phyloP scores from a whole-genome alignment of 2,329 filamentous ascomycete genomes.

The Zelopaecilomyces penicillatus region DNA sequence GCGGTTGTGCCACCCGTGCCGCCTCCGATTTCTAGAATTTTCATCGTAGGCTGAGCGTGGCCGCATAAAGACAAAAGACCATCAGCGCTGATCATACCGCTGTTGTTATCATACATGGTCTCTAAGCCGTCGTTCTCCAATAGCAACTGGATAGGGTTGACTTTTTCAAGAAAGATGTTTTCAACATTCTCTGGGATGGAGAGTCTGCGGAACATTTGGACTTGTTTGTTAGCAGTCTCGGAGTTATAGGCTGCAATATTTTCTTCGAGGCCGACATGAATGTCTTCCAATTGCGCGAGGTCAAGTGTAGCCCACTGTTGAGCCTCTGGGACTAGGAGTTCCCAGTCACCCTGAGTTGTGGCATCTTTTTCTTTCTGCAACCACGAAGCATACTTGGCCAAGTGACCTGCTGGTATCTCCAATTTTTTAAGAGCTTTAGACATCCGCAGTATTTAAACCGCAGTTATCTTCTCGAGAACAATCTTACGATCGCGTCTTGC shows the following conservation, averaged over 20 bases:
- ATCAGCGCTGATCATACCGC: background rate
- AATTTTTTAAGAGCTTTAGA: background rate
- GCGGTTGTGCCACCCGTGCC: slow-evolving; percentile 28
- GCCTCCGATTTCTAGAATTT: slow-evolving; percentile 23
- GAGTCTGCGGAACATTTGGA: background rate
- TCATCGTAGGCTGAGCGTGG: slow-evolving; percentile 9
- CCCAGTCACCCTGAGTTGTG: background rate
- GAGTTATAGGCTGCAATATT: no score
- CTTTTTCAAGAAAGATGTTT: background rate
- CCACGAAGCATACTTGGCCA: slow-evolving; percentile 1
- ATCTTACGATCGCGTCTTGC: background rate
- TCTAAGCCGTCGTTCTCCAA: background rate
- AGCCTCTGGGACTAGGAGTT: background rate
- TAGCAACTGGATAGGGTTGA: background rate
- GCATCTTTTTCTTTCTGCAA: background rate
- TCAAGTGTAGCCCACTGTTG: slow-evolving; percentile 1
- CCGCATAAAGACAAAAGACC: slow-evolving; percentile 1
- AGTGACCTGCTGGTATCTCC: background rate
- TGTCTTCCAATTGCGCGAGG: background rate
- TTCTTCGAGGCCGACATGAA: no score
- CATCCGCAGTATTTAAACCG: background rate
- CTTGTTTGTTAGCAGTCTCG: background rate
- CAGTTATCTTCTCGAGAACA: slow-evolving; percentile 1
- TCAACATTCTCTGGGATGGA: background rate
- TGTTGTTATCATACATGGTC: background rate